A percentile compares a stretch with the other conserved stretches of the same genome.
phyloP scores from a whole-genome alignment of 225 moss, liverwort and hornwort species.

The Marchantia polymorpha region DNA sequence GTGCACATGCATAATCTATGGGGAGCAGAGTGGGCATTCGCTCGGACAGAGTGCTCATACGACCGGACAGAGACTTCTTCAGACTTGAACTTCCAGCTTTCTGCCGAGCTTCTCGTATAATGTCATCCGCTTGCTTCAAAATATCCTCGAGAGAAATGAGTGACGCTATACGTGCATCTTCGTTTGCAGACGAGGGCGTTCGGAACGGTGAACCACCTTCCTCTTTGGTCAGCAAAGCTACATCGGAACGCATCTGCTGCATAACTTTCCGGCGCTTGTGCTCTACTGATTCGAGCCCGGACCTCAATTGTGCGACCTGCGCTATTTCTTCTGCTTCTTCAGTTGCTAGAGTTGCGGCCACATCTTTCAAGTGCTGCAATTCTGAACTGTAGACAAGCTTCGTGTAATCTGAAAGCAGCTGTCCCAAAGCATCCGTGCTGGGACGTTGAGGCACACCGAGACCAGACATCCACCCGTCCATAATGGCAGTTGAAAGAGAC shows the following conservation, averaged over 20 bases:
- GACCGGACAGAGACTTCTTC: slow-evolving; percentile 53
- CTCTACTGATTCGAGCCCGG: slow-evolving; percentile 95
- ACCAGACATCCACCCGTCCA: slow-evolving; percentile 99
- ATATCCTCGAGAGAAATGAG: slow-evolving; percentile 91
- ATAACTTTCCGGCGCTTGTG: slow-evolving; percentile 98
- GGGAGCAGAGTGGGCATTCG: slow-evolving; percentile 80
- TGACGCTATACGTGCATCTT: slow-evolving; percentile 93
- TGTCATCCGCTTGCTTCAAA: slow-evolving; percentile 79
- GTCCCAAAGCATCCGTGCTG: slow-evolving; percentile 95
- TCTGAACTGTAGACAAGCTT: slow-evolving; percentile 85
- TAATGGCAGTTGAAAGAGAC: slow-evolving; percentile 86
- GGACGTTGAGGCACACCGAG: slow-evolving; percentile 86
- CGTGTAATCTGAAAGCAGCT: slow-evolving; percentile 86
- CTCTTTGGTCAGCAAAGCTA: slow-evolving; percentile 77
- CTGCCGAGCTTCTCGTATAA: slow-evolving; percentile 56
- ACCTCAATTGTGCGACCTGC: slow-evolving; percentile 78
- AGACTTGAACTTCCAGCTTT: slow-evolving; percentile 53
- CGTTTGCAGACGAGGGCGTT: slow-evolving; percentile 85
- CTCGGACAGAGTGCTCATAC: slow-evolving; percentile 72
- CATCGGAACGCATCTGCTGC: slow-evolving; percentile 82
- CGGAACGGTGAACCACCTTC: slow-evolving; percentile 83
- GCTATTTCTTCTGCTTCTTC: slow-evolving; percentile 90
- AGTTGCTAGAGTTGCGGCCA: slow-evolving; percentile 91
- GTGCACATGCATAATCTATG: slow-evolving; percentile 77
- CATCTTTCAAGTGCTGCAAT: slow-evolving; percentile 93